These are phyloP conservation scores for Phlebiopsis gigantea DNA, from an alignment of 768 basidiomycete genomes.

Conservation along the genomic window DNA sequence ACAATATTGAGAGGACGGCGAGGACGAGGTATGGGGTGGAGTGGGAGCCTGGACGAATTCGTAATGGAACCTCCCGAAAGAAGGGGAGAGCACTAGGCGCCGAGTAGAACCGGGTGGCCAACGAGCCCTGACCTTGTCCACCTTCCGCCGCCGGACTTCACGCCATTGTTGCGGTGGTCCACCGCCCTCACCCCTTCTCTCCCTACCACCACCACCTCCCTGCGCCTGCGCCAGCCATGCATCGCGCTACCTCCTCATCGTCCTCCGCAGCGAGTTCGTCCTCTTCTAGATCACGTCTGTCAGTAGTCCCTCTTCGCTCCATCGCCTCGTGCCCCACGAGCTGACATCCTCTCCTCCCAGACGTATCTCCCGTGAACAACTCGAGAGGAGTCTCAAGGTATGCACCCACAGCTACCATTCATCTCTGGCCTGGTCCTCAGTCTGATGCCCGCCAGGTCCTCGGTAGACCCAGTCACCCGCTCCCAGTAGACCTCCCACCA, in stretches of 20 bases:
- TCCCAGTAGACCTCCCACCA: slow-evolving; percentile 40
- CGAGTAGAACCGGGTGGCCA: slow-evolving; percentile 3
- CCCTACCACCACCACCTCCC: slow-evolving; percentile 30
- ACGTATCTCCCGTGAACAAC: slow-evolving; percentile 25
- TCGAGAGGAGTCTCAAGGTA: slow-evolving; percentile 36
- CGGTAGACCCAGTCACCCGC: slow-evolving; percentile 32
- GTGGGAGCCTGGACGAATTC: not conserved
- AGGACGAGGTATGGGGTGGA: slow-evolving; percentile 3
- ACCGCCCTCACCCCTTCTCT: slow-evolving; percentile 34
- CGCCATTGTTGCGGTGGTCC: slow-evolving; percentile 38
- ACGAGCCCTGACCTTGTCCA: slow-evolving; percentile 20
- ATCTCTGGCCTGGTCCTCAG: not conserved
- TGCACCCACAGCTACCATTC: not conserved
- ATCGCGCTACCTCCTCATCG: slow-evolving; percentile 23
- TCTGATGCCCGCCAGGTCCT: slow-evolving; percentile 8
- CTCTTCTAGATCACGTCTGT: slow-evolving; percentile 28
- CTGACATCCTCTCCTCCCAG: slow-evolving; percentile 18
- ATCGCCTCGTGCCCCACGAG: slow-evolving; percentile 18
- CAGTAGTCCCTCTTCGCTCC: slow-evolving; percentile 16
- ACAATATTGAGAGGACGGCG: not conserved
- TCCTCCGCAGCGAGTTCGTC: slow-evolving; percentile 23
- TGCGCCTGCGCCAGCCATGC: slow-evolving; percentile 24
- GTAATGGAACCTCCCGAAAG: slow-evolving; percentile 4
- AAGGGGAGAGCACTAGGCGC: slow-evolving; percentile 1
- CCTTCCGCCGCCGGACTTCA: slow-evolving; percentile 23